Conservation (phyloP, 2,329 filamentous ascomycete species). For the Talaromyces sp. region DNA sequence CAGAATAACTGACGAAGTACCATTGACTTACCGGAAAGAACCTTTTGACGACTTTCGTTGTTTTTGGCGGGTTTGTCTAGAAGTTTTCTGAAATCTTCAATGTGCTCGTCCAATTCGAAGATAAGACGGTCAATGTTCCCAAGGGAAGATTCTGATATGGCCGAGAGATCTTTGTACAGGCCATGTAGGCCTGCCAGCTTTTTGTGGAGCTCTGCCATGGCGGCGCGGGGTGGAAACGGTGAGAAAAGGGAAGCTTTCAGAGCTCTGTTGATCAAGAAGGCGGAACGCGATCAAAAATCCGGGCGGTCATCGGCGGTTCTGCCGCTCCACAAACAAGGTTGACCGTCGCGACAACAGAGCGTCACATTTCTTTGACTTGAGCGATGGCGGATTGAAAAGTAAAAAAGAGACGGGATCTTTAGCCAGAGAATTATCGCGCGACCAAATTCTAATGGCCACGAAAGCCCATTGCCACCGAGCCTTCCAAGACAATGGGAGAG, state of each 20-base stretch:
- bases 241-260: slow-evolving; percentile 15
- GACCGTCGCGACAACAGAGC: slow-evolving; percentile 4
- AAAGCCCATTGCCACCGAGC: neutral
- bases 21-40: slow-evolving; percentile 64
- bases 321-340: slow-evolving; percentile 14
- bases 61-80: slow-evolving; percentile 75
- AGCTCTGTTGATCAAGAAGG: slow-evolving; percentile 36
- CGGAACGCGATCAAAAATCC: slow-evolving; percentile 42
- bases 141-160: slow-evolving; percentile 71
- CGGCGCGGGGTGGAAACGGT: slow-evolving; percentile 32
- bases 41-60: slow-evolving; percentile 70
- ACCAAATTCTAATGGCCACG: neutral
- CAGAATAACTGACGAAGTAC: neutral
- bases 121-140: slow-evolving; percentile 71
- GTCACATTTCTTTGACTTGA: neutral
- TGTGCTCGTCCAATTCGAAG: slow-evolving; percentile 65
- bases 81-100: slow-evolving; percentile 69
- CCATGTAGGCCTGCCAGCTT: slow-evolving; percentile 76
- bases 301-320: slow-evolving; percentile 25
- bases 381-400: neutral
- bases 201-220: slow-evolving; percentile 61
- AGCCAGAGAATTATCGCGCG: neutral
- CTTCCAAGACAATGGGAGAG: slow-evolving; percentile 41
- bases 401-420: neutral
- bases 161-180: slow-evolving; percentile 82